phyloP scores from a whole-genome alignment of 352 stramenopile species.

The Phytophthora sp. region DNA sequence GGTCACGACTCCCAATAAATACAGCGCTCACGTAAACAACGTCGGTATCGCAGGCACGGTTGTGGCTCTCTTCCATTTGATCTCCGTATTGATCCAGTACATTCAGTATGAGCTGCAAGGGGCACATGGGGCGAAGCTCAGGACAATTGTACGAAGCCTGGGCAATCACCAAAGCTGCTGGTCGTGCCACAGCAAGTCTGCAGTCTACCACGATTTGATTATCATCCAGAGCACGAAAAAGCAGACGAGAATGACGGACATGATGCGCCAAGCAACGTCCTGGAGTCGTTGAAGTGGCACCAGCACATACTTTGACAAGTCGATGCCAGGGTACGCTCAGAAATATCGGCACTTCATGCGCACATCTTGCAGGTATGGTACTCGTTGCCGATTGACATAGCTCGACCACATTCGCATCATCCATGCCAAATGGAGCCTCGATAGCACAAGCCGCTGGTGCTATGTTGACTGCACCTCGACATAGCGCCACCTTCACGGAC shows the following conservation, averaged over 20 bases:
- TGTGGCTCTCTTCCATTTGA: slow-evolving; percentile 34
- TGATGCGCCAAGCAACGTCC: slow-evolving; percentile 52
- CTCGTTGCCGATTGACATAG: slow-evolving; percentile 46
- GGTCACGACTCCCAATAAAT: slow-evolving; percentile 2
- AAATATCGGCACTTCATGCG: slow-evolving; percentile 32
- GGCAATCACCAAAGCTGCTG: slow-evolving; percentile 49
- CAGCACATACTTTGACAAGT: slow-evolving; percentile 44
- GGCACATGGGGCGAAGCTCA: slow-evolving; percentile 53
- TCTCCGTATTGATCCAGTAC: slow-evolving; percentile 67
- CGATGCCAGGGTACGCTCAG: slow-evolving; percentile 37
- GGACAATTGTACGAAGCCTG: slow-evolving; percentile 55
- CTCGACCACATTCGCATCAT: slow-evolving; percentile 31
- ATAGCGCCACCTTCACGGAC: slow-evolving; percentile 37
- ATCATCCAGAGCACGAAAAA: slow-evolving; percentile 24
- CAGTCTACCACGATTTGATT: slow-evolving; percentile 41
- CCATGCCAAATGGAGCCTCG: slow-evolving; percentile 55
- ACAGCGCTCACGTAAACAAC: slow-evolving; percentile 32
- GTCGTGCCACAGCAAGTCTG: slow-evolving; percentile 23
- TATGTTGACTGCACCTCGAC: slow-evolving; percentile 34
- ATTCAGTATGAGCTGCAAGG: slow-evolving; percentile 42
- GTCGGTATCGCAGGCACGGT: background rate
- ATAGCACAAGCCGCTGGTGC: slow-evolving; percentile 43
- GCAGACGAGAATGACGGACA: slow-evolving; percentile 25
- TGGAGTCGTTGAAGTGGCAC: slow-evolving; percentile 42
- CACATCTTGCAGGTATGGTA: slow-evolving; percentile 46